phyloP scores from a whole-genome alignment of 164 flowering plant species.

The Chimonanthus praecox region DNA sequence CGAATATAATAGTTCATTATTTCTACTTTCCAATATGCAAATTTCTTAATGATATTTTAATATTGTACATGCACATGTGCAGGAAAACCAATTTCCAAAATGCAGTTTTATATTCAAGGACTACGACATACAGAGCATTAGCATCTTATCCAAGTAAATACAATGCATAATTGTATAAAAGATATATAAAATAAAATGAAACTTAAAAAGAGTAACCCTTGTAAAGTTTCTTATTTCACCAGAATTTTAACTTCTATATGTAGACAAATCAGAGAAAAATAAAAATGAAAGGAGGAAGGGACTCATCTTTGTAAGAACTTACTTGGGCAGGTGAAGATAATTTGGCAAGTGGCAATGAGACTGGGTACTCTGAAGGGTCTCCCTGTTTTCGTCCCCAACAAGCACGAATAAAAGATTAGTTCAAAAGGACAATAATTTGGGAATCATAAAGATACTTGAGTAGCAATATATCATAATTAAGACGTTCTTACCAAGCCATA shows the following conservation, averaged over 20 bases:
- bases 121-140: no score
- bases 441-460: background rate
- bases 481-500: conserved; percentile 5
- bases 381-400: conserved; percentile 6
- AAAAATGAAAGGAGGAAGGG: background rate
- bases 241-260: background rate
- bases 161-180: no score
- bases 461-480: background rate
- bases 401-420: background rate
- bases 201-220: background rate
- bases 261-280: background rate
- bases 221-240: background rate
- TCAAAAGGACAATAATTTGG: background rate
- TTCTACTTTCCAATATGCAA: no score
- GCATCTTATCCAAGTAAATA: no score
- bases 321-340: conserved; percentile 6
- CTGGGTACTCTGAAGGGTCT: conserved; percentile 11
- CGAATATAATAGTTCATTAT: no score
- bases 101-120: no score
- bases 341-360: conserved; percentile 6
- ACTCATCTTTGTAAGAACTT: background rate
- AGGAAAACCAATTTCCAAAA: no score
- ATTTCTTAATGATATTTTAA: no score
- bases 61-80: no score
- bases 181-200: no score